Percentiles rank a stretch among this genome's conserved stretches.
These are phyloP conservation scores for Colletotrichum theobromicola DNA, from an alignment of 2,329 filamentous ascomycete species.

Conservation along the genomic window DNA sequence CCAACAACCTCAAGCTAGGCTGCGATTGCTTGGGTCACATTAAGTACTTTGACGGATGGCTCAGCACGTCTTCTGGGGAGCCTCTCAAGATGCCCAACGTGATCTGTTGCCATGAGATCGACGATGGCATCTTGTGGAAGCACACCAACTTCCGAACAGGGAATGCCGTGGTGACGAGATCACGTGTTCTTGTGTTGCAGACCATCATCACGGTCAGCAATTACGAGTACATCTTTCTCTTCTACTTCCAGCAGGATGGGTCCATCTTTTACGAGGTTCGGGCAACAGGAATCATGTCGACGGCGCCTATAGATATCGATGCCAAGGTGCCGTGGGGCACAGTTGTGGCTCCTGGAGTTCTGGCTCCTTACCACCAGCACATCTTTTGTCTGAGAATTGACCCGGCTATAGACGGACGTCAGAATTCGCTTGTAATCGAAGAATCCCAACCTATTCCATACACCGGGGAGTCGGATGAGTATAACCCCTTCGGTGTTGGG, in stretches of 20 bases:
- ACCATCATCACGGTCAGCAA: constrained; percentile 71
- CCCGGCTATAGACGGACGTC: constrained; percentile 59
- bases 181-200: constrained; percentile 65
- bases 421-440: constrained; percentile 55
- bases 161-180: constrained; percentile 61
- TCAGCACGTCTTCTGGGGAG: constrained; percentile 33
- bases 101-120: constrained; percentile 46
- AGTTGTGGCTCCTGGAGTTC: constrained; percentile 65
- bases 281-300: constrained; percentile 49
- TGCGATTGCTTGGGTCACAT: constrained; percentile 74
- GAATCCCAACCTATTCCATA: constrained; percentile 48
- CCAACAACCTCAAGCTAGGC: constrained; percentile 70
- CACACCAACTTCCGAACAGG: constrained; percentile 68
- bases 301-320: constrained; percentile 55
- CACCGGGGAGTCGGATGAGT: constrained; percentile 8
- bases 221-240: constrained; percentile 61
- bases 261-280: constrained; percentile 38
- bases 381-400: constrained; percentile 72
- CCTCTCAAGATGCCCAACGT: constrained; percentile 38
- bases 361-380: constrained; percentile 73
- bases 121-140: constrained; percentile 67
- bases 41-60: constrained; percentile 41
- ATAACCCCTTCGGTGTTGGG: constrained; percentile 59
- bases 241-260: constrained; percentile 59
- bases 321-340: constrained; percentile 62